A percentile compares a stretch with the other conserved stretches of the same genome.
These are phyloP conservation scores for Malassezia sympodialis DNA, from an alignment of 1,284 basidiomycete genomes.

Conservation along the genomic window DNA sequence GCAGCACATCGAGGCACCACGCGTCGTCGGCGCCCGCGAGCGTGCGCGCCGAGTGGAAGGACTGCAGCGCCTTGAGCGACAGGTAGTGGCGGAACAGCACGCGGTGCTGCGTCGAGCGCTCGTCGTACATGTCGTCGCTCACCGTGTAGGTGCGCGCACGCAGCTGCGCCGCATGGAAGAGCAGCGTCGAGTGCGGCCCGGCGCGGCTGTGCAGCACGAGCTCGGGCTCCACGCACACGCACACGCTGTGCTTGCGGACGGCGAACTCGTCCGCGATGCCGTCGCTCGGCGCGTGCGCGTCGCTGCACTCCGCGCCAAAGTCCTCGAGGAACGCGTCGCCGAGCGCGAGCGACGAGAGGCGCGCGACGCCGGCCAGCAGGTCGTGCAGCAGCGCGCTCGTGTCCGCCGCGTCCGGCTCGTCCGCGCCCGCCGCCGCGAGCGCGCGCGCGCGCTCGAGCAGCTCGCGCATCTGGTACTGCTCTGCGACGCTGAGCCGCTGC, in stretches of 20 bases:
- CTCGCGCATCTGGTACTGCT: slow-evolving; percentile 36
- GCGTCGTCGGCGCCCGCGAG: background rate
- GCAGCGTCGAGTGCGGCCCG: slow-evolving; percentile 59
- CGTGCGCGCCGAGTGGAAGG: slow-evolving; percentile 62
- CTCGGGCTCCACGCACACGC: slow-evolving; percentile 81
- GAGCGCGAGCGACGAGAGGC: slow-evolving; percentile 13
- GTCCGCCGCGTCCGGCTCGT: background rate
- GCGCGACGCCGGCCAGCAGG: slow-evolving; percentile 37
- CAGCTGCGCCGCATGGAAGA: slow-evolving; percentile 72
- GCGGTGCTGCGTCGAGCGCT: slow-evolving; percentile 74
- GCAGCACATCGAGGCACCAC: slow-evolving; percentile 33
- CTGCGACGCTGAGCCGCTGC: slow-evolving; percentile 72
- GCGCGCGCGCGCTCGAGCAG: slow-evolving; percentile 21
- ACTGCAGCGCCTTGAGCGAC: slow-evolving; percentile 68
- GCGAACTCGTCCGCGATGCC: slow-evolving; percentile 50
- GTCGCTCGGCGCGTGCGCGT: slow-evolving; percentile 18
- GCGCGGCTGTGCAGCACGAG: slow-evolving; percentile 66
- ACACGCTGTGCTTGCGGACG: slow-evolving; percentile 61
- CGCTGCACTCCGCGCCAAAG: slow-evolving; percentile 10
- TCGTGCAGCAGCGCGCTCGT: slow-evolving; percentile 36
- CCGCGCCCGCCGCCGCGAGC: background rate
- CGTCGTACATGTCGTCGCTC: slow-evolving; percentile 65
- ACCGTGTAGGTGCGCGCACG: slow-evolving; percentile 72
- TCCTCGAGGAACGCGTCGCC: slow-evolving; percentile 11
- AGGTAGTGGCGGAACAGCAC: slow-evolving; percentile 75